These are phyloP conservation scores for Wickerhamomyces ciferrii DNA, from an alignment of 805 yeast species.

Conservation along the genomic window DNA sequence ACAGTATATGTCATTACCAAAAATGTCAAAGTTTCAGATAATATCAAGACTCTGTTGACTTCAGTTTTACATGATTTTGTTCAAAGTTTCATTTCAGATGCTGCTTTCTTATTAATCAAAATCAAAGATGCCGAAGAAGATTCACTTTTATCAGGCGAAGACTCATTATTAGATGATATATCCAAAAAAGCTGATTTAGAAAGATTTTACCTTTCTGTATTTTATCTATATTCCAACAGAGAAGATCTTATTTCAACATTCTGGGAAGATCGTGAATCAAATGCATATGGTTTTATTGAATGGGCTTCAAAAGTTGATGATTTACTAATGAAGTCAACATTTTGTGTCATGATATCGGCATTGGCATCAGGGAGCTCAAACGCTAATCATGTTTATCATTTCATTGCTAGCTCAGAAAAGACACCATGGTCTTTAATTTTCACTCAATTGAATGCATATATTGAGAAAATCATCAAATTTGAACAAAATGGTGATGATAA, in stretches of 20 bases:
- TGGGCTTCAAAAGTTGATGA: constrained; percentile 88
- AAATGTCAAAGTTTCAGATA: constrained; percentile 16
- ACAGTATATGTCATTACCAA: constrained; percentile 17
- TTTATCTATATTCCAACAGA: constrained; percentile 61
- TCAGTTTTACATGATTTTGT: constrained; percentile 45
- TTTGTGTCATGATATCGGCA: constrained; percentile 73
- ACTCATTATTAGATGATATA: constrained; percentile 53
- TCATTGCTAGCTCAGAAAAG: constrained; percentile 31
- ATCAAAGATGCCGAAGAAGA: constrained; percentile 75
- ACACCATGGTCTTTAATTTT: constrained; percentile 54
- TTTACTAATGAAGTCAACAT: constrained; percentile 77
- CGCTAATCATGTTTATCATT: constrained; percentile 46
- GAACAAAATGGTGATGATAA: constrained; percentile 35
- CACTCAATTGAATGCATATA: constrained; percentile 49
- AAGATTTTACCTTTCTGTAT: constrained; percentile 73
- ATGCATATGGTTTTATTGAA: constrained; percentile 71
- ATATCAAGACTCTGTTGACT: constrained; percentile 25
- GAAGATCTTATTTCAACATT: constrained; percentile 51
- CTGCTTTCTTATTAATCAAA: constrained; percentile 61
- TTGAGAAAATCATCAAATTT: constrained; percentile 33
- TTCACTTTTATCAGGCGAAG: constrained; percentile 52
- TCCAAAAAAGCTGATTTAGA: constrained; percentile 81
- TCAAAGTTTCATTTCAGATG: constrained; percentile 50
- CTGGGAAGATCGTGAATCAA: constrained; percentile 66
- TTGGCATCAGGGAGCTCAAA: constrained; percentile 57